Base-by-base conservation (phyloP, 2,329 filamentous ascomycete genomes). In the Hymenoscyphus scutula region DNA sequence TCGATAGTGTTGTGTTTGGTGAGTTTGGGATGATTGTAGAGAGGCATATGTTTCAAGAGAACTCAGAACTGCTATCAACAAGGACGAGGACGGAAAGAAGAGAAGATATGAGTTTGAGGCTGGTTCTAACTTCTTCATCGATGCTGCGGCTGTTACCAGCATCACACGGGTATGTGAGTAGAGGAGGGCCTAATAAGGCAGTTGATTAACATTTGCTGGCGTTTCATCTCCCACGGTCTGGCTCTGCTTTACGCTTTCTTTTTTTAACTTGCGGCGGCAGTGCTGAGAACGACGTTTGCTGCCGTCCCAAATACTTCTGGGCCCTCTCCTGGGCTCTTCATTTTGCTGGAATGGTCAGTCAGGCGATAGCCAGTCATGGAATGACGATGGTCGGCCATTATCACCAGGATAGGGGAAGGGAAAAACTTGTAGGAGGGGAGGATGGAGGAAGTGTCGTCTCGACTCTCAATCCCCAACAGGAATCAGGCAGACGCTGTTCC, bases 171-270 rank as follows among this genome's bases (percentile, higher is more conserved):
- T 48, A 25, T 48, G 41, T 48, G 19, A 48, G 41, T 23, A 48
- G 11, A 48, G 11, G 10, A 25, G 53, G 60, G 57, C 64, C 62
- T 23, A 62, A 64, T 61, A 27, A 30, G 64, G 64, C 62, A 65
- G 63, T 63, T 30, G 59, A 62, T 62, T 55, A 60, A 60, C 62
- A 45, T 66, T 59, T 56, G 23, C 62, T 64, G 57, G 62, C 58
- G 64, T 66, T 64, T 66, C 64, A 66, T 48, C 38, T 60, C 53
- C 60, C 61, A 32, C 29, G 41, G 25, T 62, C 61, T 62, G 51
- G 32, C 32, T 34, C 32, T 58, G 58, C 60, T 63, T 64, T 27
- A 55, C 58, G 58, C 38, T 60, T 62, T 62, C 61, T 23, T 29
- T 53, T 63, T 62, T 61, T 51, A 27, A 37, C 5, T 27, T 27